phyloP scores from a whole-genome alignment of 139 green algal species.

The Coccomyxa sp. region DNA sequence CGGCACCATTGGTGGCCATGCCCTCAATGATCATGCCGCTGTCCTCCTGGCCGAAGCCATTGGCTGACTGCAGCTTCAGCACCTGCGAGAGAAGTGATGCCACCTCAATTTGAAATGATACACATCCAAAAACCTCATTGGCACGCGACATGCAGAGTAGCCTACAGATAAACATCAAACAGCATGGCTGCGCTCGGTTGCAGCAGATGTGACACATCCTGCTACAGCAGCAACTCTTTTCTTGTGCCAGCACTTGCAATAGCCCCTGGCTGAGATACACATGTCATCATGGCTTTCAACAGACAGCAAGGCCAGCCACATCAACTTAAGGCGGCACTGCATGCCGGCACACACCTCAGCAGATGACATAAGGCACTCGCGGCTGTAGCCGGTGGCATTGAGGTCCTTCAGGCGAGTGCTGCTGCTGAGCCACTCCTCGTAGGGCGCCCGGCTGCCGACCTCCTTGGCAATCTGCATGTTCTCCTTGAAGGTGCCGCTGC shows the following conservation, averaged over 20 bases:
- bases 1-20: constrained; percentile 85
- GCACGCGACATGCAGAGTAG: too few species aligned
- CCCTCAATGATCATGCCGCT: constrained; percentile 93
- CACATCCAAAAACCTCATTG: too few species aligned
- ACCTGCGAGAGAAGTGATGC: not conserved
- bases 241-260: too few species aligned
- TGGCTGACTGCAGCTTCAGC: constrained; percentile 20
- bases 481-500: constrained; percentile 74
- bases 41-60: constrained; percentile 85
- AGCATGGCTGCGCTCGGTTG: not conserved
- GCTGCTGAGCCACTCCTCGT: constrained; percentile 79
- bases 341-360: not conserved
- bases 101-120: too few species aligned
- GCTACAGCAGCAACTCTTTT: too few species aligned
- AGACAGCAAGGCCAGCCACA: too few species aligned
- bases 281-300: too few species aligned
- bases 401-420: constrained; percentile 52
- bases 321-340: too few species aligned
- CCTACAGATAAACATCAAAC: not conserved
- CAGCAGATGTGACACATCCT: too few species aligned
- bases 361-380: constrained; percentile 7
- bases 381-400: constrained; percentile 20
- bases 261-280: too few species aligned
- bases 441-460: constrained; percentile 70
- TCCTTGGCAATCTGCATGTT: constrained; percentile 78